Percentiles rank a stretch among this genome's conserved stretches.
These are phyloP conservation scores for Aspergillus sp. DNA, from an alignment of 2,329 filamentous ascomycete species.

Conservation along the genomic window DNA sequence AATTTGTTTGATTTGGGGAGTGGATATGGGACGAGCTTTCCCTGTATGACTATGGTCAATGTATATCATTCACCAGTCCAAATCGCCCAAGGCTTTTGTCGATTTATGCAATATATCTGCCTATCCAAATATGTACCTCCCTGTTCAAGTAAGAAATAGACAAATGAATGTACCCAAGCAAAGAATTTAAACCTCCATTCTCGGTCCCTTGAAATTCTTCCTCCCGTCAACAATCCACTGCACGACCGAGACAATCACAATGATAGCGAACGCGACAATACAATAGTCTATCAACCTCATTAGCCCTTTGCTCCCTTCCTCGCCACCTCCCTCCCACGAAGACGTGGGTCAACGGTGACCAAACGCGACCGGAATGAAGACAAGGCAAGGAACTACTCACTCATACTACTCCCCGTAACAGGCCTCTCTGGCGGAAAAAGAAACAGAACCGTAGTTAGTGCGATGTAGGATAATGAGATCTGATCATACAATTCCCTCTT, in stretches of 20 bases:
- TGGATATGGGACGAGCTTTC: no score
- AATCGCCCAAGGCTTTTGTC: no score
- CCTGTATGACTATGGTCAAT: no score
- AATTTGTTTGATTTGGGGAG: no score
- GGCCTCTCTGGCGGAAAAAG: constrained; percentile 68
- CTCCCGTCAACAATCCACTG: constrained; percentile 61
- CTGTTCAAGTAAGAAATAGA: no score
- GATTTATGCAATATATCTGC: no score
- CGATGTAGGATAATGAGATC: constrained; percentile 60
- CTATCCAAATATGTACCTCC: no score
- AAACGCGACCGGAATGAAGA: not conserved
- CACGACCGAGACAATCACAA: constrained; percentile 55
- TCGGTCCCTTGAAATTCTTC: constrained; percentile 59
- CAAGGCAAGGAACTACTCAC: constrained; percentile 34
- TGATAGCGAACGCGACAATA: constrained; percentile 56
- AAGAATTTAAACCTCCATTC: constrained; percentile 22
- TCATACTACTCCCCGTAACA: constrained; percentile 68
- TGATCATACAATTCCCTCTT: constrained; percentile 26
- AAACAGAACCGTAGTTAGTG: constrained; percentile 70
- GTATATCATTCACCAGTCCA: no score
- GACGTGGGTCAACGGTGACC: no score
- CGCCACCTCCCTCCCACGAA: no score
- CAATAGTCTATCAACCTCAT: constrained; percentile 33
- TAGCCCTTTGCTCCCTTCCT: no score
- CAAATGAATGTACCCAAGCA: no score